Conservation (phyloP, 2,329 filamentous ascomycete genomes). For the Nothophoma quercina region DNA sequence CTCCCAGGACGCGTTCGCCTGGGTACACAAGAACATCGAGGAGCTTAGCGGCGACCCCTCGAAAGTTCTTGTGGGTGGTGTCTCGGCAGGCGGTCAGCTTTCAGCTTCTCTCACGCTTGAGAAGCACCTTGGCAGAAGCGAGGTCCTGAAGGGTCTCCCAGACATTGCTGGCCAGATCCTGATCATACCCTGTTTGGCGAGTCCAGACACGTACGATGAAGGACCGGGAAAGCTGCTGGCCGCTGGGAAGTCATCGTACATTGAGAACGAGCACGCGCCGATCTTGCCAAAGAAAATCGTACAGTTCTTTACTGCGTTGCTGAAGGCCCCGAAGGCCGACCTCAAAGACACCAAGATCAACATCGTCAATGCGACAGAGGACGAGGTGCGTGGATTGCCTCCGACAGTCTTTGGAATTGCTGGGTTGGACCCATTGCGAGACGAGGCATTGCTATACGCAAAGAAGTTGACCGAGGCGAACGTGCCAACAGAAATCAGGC, state of each 20-base stretch:
- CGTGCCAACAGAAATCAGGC: conserved; percentile 58
- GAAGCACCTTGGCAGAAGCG: conserved; percentile 54
- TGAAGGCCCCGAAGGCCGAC: conserved; percentile 33
- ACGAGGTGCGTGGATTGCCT: conserved; percentile 54
- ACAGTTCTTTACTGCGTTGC: conserved; percentile 39
- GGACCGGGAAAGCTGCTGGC: conserved; percentile 49
- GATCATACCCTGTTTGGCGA: conserved; percentile 50
- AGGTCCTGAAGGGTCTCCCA: conserved; percentile 34
- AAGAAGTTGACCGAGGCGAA: conserved; percentile 53
- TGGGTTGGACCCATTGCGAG: conserved; percentile 59
- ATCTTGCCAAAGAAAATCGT: conserved; percentile 53
- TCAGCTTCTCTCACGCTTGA: conserved; percentile 54
- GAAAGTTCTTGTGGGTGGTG: conserved; percentile 59
- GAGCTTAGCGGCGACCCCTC: conserved; percentile 50
- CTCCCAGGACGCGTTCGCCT: conserved; percentile 62
- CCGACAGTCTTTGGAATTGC: conserved; percentile 59
- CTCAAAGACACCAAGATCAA: conserved; percentile 44
- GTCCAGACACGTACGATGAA: conserved; percentile 45
- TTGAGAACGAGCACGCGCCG: conserved; percentile 57
- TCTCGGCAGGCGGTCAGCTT: conserved; percentile 61
- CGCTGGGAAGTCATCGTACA: conserved; percentile 52
- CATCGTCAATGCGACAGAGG: conserved; percentile 40
- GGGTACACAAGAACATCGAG: conserved; percentile 58
- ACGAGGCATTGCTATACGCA: conserved; percentile 59
- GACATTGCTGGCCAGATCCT: conserved; percentile 58